Evolutionary conservation across 352 stramenopile species (phyloP), one percentile per base, ranked within the genome.

Genomic region (Thraustochytrium striatum): DNA sequence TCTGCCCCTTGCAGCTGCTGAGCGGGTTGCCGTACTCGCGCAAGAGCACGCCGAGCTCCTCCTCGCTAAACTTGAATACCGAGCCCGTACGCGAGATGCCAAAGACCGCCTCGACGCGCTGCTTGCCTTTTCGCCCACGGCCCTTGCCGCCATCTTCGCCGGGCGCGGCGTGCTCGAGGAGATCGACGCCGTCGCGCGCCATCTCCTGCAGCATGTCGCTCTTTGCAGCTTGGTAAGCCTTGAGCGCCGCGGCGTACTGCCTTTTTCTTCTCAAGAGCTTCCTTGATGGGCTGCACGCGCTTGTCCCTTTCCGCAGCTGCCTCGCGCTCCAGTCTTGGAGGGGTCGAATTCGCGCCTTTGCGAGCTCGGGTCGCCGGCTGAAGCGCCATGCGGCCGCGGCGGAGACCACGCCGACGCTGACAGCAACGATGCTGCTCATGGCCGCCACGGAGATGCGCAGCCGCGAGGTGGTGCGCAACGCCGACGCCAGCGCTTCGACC

Each of bases 21-120:
- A 79, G 39, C 16, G 69, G 69, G 50, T 79, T 79, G 50, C 69
- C 69, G 55, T 79, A 79, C 50, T 62, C 25, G 3, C 43, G 7
- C 25, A 53, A 21, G 3, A 79, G 39, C 3, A 50, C 38, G 5
- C 39, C 5, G 9, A 79, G 28, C 39, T 79, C 30, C 13, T 16
- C 69, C 11, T 62, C 50, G 16, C 39, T 41, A 32, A 79, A 79
- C 36, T 50, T 41, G 30, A 79, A 79, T 9, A 79, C 69, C 9
- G 57, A 62, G 21, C 69, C 69, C 9, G 57, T 50, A 13, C 69
- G 50, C 13, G 50, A 62, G 32, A 79, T 79, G 9, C 69, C 69
- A 38, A 72, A 79, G 13, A 70, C 36, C 5, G 43, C 52, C 9
- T 79, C 59, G 7, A 35, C 0, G 7, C n/a, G n/a, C n/a, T n/a